Base-by-base conservation (phyloP, 2,329 filamentous ascomycete genomes). In the Paecilomyces formosus region DNA sequence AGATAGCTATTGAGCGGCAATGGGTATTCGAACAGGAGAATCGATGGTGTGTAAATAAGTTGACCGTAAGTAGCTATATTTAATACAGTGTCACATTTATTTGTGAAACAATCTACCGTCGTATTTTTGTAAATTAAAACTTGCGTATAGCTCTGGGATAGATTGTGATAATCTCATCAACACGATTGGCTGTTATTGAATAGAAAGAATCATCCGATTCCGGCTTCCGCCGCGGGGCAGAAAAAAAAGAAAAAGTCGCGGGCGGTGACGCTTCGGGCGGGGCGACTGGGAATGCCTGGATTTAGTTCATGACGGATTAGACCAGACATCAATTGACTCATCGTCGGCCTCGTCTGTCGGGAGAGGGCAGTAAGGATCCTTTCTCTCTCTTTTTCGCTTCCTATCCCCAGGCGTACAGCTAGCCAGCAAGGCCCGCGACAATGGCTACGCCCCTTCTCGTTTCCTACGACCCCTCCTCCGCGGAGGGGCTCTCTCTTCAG, bases 401-500 rank as follows among this genome's bases (percentile, higher is more conserved):
- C 53, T 15, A 8, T 53, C 31, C 22, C 24, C 49, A 12, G 35
- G 35, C 30, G n/a, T 54, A 49, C 26, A 45, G 39, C 49, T 30
- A 26, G 26, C 31, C 31, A 45, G 39, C n/a, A 9, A 45, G 39
- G 35, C 33, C 28, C 11, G 26, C 58, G 31, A 65, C 56, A 63
- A 78, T 78, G 76, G 70, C 75, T 35, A 73, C 75, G 52, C 74
- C 72, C 15, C 72, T 76, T 63, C 68, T 78, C 57, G 67, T 78
- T 63, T 75, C 73, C 53, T 63, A 73, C 57, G 69, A 76, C 68
- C 68, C 74, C 68, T 68, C 76, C 62, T 71, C 75, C 61, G 65
- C 78, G 49, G 74, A 76, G 57, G 82, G 83, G 58, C 78, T 86
- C 58, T 73, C 76, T 54, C 70, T 81, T 53, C 75, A 81, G 59